phyloP scores from a whole-genome alignment of 2,329 filamentous ascomycete species.

The Penicillium concentricum region DNA sequence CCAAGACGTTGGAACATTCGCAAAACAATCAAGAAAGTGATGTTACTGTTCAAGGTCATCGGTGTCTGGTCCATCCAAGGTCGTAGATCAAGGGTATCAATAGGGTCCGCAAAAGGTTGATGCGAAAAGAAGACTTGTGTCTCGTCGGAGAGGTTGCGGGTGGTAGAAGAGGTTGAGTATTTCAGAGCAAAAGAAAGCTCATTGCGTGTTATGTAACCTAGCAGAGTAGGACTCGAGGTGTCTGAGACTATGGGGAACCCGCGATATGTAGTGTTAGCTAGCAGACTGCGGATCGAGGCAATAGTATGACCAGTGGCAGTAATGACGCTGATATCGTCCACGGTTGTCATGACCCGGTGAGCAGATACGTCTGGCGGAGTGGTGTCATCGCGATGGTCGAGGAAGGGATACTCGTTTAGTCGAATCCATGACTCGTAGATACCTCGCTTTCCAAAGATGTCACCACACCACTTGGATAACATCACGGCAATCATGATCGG shows the following conservation, averaged over 20 bases:
- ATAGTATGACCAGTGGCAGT: conserved; percentile 87
- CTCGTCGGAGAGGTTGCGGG: conserved; percentile 58
- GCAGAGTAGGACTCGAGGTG: conserved; percentile 70
- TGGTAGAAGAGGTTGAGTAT: conserved; percentile 52
- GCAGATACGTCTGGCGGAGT: conserved; percentile 79
- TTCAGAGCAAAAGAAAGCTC: conserved; percentile 82
- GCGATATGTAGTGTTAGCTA: conserved; percentile 73
- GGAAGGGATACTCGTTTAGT: conserved; percentile 90
- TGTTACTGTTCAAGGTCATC: conserved; percentile 77
- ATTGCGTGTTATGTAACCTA: conserved; percentile 91
- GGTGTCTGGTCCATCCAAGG: conserved; percentile 99
- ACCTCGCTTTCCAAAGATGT: conserved; percentile 85
- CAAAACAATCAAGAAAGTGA: conserved; percentile 78
- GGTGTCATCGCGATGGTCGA: conserved; percentile 83
- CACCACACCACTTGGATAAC: conserved; percentile 97
- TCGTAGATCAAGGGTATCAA: conserved; percentile 76
- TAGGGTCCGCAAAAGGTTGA: conserved; percentile 75
- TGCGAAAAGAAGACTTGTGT: conserved; percentile 84
- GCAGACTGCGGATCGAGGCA: conserved; percentile 66
- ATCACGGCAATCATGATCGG: conserved; percentile 99
- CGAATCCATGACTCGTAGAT: conserved; percentile 99
- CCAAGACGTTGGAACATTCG: conserved; percentile 95
- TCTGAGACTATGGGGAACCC: conserved; percentile 90
- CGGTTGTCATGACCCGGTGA: conserved; percentile 85
- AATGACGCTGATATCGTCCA: conserved; percentile 86